phyloP scores from a whole-genome alignment of 148 eudicot genomes.

The Amaranthus cruentus region DNA sequence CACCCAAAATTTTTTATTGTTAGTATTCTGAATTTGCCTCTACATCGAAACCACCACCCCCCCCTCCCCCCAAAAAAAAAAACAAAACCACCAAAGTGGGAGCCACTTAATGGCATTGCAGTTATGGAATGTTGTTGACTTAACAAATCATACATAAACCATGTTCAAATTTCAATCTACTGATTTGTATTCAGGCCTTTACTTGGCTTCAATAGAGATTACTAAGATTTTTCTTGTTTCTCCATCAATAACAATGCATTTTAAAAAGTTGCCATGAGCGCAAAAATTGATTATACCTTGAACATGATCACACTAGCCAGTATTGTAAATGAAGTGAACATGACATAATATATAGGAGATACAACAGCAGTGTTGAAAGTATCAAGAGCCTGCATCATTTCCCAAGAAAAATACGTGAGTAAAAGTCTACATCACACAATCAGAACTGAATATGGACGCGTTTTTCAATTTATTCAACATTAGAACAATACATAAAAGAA shows the following conservation, averaged over 20 bases:
- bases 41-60: no score
- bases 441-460: no score
- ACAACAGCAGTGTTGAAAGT: constrained; percentile 76
- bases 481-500: no score
- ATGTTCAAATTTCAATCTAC: not conserved
- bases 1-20: no score
- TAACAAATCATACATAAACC: not conserved
- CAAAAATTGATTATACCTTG: constrained; percentile 37
- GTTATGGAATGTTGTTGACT: no score
- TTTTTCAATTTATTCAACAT: no score
- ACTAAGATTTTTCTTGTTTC: not conserved
- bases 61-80: no score
- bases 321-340: constrained; percentile 70
- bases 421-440: not conserved
- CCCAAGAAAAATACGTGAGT: constrained; percentile 10
- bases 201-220: not conserved
- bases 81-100: no score
- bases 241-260: not conserved
- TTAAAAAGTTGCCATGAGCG: not conserved
- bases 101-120: no score
- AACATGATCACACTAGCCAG: constrained; percentile 77
- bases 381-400: constrained; percentile 60
- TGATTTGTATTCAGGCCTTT: not conserved
- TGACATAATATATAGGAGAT: constrained; percentile 74
- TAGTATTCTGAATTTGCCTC: no score